phyloP scores from a whole-genome alignment of 768 basidiomycete genomes.

The Russula earlei region DNA sequence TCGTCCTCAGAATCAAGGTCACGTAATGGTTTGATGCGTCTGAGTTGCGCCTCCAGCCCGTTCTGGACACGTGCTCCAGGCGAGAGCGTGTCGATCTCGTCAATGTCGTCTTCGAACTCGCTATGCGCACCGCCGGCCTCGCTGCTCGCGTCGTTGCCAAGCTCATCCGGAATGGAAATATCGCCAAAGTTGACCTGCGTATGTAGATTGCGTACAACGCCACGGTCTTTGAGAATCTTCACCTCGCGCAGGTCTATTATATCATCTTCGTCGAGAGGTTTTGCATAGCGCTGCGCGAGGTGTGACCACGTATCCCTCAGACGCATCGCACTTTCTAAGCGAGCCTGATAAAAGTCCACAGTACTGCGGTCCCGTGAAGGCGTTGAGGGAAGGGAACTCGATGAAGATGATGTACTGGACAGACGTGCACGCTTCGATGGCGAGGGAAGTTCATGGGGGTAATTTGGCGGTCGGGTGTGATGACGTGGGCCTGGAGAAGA shows the following conservation, averaged over 20 bases:
- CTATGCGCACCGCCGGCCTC: constrained; percentile 30
- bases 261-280: constrained; percentile 68
- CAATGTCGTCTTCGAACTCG: constrained; percentile 43
- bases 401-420: constrained; percentile 37
- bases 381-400: constrained; percentile 21
- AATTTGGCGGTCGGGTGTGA: constrained; percentile 23
- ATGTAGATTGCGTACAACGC: constrained; percentile 41
- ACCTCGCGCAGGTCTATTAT: constrained; percentile 59
- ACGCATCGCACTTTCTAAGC: constrained; percentile 47
- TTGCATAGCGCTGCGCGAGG: constrained; percentile 58
- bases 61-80: constrained; percentile 27
- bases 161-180: constrained; percentile 32
- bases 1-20: constrained; percentile 42
- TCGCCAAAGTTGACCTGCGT: constrained; percentile 43
- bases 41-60: constrained; percentile 26
- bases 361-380: constrained; percentile 19
- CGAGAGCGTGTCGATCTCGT: constrained; percentile 51
- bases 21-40: constrained; percentile 33
- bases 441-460: constrained; percentile 25
- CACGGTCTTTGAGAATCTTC: constrained; percentile 59
- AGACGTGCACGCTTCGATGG: constrained; percentile 43
- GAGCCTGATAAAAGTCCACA: constrained; percentile 42
- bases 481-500: constrained; percentile 37
- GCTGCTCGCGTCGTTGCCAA: constrained; percentile 30
- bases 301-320: constrained; percentile 56